phyloP scores from a whole-genome alignment of 768 basidiomycete genomes.

The Leccinum subtestaceum region DNA sequence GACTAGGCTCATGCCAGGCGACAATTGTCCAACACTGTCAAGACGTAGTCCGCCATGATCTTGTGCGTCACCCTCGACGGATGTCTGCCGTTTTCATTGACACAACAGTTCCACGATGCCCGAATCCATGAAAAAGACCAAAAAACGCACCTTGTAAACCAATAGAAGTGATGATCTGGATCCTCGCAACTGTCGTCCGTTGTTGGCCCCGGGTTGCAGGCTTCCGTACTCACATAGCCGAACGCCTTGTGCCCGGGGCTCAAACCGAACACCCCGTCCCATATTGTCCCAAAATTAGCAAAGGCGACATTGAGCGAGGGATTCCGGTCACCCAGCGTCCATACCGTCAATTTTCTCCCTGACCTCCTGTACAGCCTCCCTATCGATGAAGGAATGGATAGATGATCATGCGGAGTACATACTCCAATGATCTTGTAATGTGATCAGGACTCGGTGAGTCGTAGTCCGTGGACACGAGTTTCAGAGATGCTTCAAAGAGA shows the following conservation, averaged over 20 bases:
- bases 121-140: too few relatives aligned
- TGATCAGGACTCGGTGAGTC: conserved; percentile 32
- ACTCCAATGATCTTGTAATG: conserved; percentile 29
- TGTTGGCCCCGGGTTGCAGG: too few relatives aligned
- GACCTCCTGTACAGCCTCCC: neutral
- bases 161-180: too few relatives aligned
- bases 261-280: too few relatives aligned
- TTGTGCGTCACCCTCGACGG: conserved; percentile 48
- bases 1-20: conserved; percentile 6
- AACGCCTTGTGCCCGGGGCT: too few relatives aligned
- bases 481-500: conserved; percentile 43
- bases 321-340: too few relatives aligned
- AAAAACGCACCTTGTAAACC: too few relatives aligned
- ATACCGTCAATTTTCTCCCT: too few relatives aligned
- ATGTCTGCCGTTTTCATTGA: conserved; percentile 33
- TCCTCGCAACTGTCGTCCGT: too few relatives aligned
- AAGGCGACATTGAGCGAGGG: too few relatives aligned
- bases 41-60: conserved; percentile 54
- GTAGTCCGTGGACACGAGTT: conserved; percentile 34
- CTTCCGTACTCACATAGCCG: too few relatives aligned
- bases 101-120: neutral
- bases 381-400: neutral
- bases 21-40: conserved; percentile 39
- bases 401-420: neutral
- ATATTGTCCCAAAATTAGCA: too few relatives aligned